These are phyloP conservation scores for Pyrenochaeta sp. DNA, from an alignment of 2,329 filamentous ascomycete genomes.

Conservation along the genomic window DNA sequence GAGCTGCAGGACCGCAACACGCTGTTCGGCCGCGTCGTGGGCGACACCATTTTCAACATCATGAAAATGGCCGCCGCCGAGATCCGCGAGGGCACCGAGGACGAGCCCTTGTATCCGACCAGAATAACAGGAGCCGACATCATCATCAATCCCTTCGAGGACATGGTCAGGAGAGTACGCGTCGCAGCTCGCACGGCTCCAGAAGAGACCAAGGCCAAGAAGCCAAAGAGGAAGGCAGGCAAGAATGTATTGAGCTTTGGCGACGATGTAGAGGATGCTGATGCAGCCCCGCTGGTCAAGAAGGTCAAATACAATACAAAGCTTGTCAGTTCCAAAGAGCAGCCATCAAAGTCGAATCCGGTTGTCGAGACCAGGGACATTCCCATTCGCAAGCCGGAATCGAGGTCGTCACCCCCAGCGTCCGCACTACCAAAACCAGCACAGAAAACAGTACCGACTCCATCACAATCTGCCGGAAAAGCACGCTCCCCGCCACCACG, in stretches of 20 bases:
- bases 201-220: constrained; percentile 56
- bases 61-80: constrained; percentile 93
- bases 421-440: constrained; percentile 32
- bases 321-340: constrained; percentile 63
- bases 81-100: constrained; percentile 74
- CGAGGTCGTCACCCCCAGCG: constrained; percentile 30
- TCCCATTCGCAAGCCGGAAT: constrained; percentile 42
- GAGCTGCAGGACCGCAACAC: constrained; percentile 92
- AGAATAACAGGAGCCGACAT: constrained; percentile 79
- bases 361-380: constrained; percentile 37
- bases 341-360: constrained; percentile 49
- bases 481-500: constrained; percentile 35
- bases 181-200: constrained; percentile 59
- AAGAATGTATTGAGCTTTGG: constrained; percentile 83
- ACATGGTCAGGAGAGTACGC: constrained; percentile 75
- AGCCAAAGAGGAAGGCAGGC: constrained; percentile 72
- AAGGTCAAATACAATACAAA: constrained; percentile 82
- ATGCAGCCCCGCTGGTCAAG: constrained; percentile 68
- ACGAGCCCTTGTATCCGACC: constrained; percentile 85
- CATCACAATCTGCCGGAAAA: constrained; percentile 24
- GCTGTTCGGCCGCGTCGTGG: constrained; percentile 88
- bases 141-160: constrained; percentile 80
- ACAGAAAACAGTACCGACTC: constrained; percentile 15
- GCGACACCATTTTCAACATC: constrained; percentile 95
- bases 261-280: constrained; percentile 66